phyloP scores from a whole-genome alignment of 805 yeast genomes.

The Wickerhamiella alocasiicola region DNA sequence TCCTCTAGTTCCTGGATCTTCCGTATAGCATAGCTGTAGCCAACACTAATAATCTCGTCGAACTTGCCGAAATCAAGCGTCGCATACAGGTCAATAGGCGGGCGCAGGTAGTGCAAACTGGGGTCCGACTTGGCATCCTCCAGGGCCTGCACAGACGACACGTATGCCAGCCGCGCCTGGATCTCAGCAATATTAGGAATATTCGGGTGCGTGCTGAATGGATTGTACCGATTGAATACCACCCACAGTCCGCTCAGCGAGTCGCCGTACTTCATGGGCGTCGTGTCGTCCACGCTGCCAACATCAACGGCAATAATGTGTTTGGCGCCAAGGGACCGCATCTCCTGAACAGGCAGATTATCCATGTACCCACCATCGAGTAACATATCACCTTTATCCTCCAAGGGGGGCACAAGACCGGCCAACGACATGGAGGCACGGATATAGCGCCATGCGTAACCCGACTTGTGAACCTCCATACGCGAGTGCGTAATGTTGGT shows the following conservation, averaged over 20 bases:
- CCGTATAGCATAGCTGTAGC: constrained; percentile 57
- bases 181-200: constrained; percentile 93
- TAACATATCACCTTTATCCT: constrained; percentile 83
- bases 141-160: constrained; percentile 84
- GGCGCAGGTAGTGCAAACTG: constrained; percentile 78
- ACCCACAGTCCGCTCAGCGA: constrained; percentile 91
- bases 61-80: constrained; percentile 87
- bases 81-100: constrained; percentile 86
- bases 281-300: constrained; percentile 84
- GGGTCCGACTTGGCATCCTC: constrained; percentile 75
- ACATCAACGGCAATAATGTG: constrained; percentile 88
- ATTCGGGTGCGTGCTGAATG: constrained; percentile 75
- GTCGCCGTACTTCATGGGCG: constrained; percentile 86
- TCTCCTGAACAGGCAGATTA: constrained; percentile 81
- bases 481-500: constrained; percentile 90
- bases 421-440: constrained; percentile 96
- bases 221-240: constrained; percentile 72
- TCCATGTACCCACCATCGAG: constrained; percentile 95
- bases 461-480: constrained; percentile 87
- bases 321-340: constrained; percentile 76
- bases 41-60: constrained; percentile 77
- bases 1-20: constrained; percentile 39
- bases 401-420: constrained; percentile 73
- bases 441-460: constrained; percentile 90
- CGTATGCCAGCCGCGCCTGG: constrained; percentile 85